Evolutionary conservation across 2,329 filamentous ascomycete species (phyloP).

Genomic region (Monilinia polystroma): DNA sequence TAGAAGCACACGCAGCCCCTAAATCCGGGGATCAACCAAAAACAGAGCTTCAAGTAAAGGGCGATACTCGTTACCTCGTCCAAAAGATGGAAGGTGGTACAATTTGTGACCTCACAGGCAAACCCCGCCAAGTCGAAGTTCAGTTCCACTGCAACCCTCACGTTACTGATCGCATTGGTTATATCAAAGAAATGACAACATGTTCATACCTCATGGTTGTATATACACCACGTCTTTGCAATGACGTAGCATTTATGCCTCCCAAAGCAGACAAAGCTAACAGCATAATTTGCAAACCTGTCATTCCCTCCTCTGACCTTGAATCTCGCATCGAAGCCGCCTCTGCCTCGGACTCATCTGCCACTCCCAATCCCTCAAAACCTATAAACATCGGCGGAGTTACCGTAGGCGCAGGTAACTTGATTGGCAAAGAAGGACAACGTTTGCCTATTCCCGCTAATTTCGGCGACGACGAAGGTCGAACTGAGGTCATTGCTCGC

Average conservation of each 20-base stretch:
- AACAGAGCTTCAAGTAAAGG: slow-evolving; percentile 60
- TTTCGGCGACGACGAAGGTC: slow-evolving; percentile 58
- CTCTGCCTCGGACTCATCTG: not conserved
- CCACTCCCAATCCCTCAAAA: slow-evolving; percentile 23
- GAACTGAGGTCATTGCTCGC: slow-evolving; percentile 32
- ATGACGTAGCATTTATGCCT: slow-evolving; percentile 70
- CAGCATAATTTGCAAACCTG: slow-evolving; percentile 59
- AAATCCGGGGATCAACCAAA: slow-evolving; percentile 37
- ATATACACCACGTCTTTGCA: slow-evolving; percentile 71
- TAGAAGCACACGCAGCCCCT: slow-evolving; percentile 34
- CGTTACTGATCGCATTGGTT: slow-evolving; percentile 62
- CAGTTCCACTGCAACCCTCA: slow-evolving; percentile 62
- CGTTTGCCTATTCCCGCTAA: slow-evolving; percentile 37
- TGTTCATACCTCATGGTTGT: slow-evolving; percentile 74
- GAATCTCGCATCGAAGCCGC: slow-evolving; percentile 26
- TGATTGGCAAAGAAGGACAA: slow-evolving; percentile 36
- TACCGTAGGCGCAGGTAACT: slow-evolving; percentile 37
- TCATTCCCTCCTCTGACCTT: slow-evolving; percentile 50
- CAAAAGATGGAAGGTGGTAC: slow-evolving; percentile 67
- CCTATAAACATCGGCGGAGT: slow-evolving; percentile 38
- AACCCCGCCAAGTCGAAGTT: slow-evolving; percentile 65
- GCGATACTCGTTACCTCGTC: slow-evolving; percentile 66
- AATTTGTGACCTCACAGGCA: slow-evolving; percentile 68
- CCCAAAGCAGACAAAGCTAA: slow-evolving; percentile 64
- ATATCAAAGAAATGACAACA: slow-evolving; percentile 71